Base-by-base conservation (phyloP, 192 early-diverging fungal species). In the Haplosporangium gracile region DNA sequence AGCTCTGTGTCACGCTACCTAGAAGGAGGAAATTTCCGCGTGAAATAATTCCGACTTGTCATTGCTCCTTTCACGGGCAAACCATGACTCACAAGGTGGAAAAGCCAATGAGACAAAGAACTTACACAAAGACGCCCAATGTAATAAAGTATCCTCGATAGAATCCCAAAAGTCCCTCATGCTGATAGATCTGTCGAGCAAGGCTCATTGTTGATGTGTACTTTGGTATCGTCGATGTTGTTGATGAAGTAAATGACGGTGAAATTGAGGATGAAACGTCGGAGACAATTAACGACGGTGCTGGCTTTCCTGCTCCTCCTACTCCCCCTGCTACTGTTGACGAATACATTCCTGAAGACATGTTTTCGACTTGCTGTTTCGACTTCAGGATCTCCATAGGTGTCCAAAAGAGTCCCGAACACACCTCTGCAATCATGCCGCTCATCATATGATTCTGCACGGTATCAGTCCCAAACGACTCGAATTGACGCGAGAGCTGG, bases 311-410 rank as follows among this genome's bases (percentile, higher is more conserved):
- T 68, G 39, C 29, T 42, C 15, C 24, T 55, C n/a, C 39, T 10
- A 38, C 43, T 24, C 24, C 20, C 26, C 34, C n/a, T 72, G 71
- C 24, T 29, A 53, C 24, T 45, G 45, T 32, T 29, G 49, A 22
- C 15, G 49, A 26, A 75, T 26, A 40, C 0, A 20, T 26, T 26
- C 51, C 53, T 32, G 63, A 57, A 53, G 75, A 68, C 53, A 73
- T 72, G 15, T 55, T 71, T 51, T 79, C 86, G 40, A 92, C 91
- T 81, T 97, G 96, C 72, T 95, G 74, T 65, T 92, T 91, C 70
- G 91, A 94, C 74, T 97, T 97, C 47, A 97, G 40, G 1, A 97
- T 93, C 82, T 97, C 96, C 96, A 97, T 97, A 2, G 96, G 96
- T 6, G 96, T 97, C 89, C 94, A 97, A 34, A 95, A 90, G 11